Evolutionary conservation across 148 eudicot species (phyloP).

Genomic region (Heliamphora exappendiculata): DNA sequence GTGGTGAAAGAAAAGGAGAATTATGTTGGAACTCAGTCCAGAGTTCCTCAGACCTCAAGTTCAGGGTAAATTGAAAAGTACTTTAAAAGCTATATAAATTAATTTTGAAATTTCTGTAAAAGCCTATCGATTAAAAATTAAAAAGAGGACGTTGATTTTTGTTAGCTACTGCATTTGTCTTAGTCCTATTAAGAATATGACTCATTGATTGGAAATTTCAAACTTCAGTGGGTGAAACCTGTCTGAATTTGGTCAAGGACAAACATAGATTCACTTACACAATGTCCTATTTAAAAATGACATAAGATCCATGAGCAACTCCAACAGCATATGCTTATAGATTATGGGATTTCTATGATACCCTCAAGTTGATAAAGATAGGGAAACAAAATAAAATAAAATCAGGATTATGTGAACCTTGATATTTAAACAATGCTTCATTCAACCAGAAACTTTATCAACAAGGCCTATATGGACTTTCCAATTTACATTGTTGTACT

Average conservation of each 20-base stretch:
- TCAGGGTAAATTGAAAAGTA: neutral
- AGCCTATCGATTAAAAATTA: no score
- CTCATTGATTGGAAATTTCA: no score
- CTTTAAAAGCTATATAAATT: neutral
- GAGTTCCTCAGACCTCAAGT: neutral
- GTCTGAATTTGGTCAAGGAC: no score
- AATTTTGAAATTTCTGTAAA: no score
- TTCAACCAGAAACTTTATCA: neutral
- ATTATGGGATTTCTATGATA: neutral
- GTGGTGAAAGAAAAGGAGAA: neutral
- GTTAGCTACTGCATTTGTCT: no score
- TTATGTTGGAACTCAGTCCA: neutral
- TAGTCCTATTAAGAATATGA: no score
- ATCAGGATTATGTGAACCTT: neutral
- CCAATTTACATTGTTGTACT: neutral
- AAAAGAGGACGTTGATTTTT: no score
- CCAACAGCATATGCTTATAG: neutral
- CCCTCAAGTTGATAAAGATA: neutral
- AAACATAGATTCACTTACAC: neutral
- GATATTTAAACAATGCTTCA: neutral
- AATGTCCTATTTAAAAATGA: neutral
- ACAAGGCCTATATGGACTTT: neutral
- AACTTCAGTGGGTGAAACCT: neutral
- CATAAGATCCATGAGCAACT: neutral
- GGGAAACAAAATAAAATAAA: neutral